Base-by-base conservation (phyloP, 352 stramenopile species). In the Phytophthora syringae region DNA sequence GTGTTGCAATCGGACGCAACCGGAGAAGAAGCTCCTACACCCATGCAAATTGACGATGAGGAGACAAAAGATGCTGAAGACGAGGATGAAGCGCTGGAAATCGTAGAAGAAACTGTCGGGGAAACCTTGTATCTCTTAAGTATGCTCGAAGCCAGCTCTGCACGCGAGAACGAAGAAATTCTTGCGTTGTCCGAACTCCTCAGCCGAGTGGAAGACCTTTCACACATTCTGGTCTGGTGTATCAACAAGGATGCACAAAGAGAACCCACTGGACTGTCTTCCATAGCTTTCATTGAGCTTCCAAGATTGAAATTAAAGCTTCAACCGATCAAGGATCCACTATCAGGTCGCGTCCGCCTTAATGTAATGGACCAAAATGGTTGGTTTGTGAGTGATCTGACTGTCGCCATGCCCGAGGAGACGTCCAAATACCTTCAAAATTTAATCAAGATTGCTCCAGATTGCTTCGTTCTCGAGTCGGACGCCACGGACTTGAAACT, bases 231-330 rank as follows among this genome's bases (percentile, higher is more conserved):
- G 30, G 89, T 99, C 25, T 99, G 97, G 97, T 98, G 93, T 68
- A 81, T 79, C 48, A 77, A 55, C 4, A 74, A 73, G 16, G 49
- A 56, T n/a, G 44, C 2, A n/a, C 21, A 52, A 52, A 39, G 12
- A 12, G 40, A 13, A 7, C 24, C 52, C 30, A 53, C 22, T 37
- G 36, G 15, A 25, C n/a, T 72, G 16, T 61, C 69, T 62, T 77
- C 73, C 10, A 97, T 99, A 62, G 92, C 97, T 65, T 90, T 98
- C 48, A 94, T 99, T 68, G 97, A 99, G 64, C 81, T 99, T 25
- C 98, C 98, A 24, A 84, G 98, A 28, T 79, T 99, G 20, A 98
- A 99, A 66, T 72, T 99, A 16, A 98, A 96, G 51, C 97, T 99
- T 52, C 76, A 86, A 48, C 86, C 90, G 57, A 68, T 70, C 63